Conservation (phyloP, 176 grass and related monocot species). For the Tillandsia leiboldiana region DNA sequence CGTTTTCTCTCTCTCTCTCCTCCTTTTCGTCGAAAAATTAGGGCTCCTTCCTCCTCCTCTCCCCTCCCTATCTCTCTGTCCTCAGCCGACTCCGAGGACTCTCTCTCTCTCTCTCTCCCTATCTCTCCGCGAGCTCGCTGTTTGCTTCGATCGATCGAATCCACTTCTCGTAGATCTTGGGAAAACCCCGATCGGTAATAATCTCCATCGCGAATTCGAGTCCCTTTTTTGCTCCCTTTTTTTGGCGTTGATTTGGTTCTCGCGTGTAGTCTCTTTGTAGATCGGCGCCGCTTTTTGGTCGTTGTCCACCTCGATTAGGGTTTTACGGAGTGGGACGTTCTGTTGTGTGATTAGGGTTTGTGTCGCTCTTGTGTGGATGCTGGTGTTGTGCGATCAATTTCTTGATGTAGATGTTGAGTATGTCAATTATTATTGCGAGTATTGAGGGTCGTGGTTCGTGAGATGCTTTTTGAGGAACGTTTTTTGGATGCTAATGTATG, state of each 20-base stretch:
- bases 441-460: too few relatives aligned
- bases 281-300: background rate
- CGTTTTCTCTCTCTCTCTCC: background rate
- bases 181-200: background rate
- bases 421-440: too few relatives aligned
- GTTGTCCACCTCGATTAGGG: background rate
- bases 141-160: background rate
- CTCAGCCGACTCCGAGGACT: background rate
- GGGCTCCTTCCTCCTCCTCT: slow-evolving; percentile 5
- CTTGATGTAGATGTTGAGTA: background rate
- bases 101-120: background rate
- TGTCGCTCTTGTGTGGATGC: background rate
- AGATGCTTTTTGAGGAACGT: too few relatives aligned
- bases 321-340: background rate
- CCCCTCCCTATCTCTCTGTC: background rate
- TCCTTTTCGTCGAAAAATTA: slow-evolving; percentile 10
- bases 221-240: background rate
- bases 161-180: background rate
- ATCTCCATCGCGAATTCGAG: background rate
- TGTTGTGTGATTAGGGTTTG: background rate
- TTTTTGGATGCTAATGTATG: too few relatives aligned
- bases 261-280: background rate
- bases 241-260: background rate
- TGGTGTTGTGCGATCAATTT: background rate
- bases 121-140: slow-evolving; percentile 1